Evolutionary conservation across 1,284 basidiomycete genomes (phyloP).

Genomic region (Puccinia hordei): DNA sequence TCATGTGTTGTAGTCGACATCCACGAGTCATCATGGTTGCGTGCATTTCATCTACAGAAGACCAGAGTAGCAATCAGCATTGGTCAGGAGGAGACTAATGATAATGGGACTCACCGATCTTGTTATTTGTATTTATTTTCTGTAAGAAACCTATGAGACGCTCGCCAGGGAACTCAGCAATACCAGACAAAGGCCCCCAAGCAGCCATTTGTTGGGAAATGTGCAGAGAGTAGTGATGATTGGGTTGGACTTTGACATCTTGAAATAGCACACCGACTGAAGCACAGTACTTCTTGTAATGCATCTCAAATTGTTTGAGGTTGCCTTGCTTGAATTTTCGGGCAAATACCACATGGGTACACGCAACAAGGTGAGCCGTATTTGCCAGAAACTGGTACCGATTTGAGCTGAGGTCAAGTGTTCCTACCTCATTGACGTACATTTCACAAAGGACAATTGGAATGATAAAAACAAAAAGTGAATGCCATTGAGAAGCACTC

Average conservation of each 20-base stretch:
- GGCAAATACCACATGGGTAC: no score
- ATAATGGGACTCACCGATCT: constrained; percentile 26
- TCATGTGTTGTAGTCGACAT: background rate
- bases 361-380: background rate
- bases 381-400: constrained; percentile 19
- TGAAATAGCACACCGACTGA: background rate
- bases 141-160: no score
- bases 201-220: no score
- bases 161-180: no score
- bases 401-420: constrained; percentile 1
- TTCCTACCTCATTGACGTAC: constrained; percentile 8
- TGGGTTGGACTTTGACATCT: constrained; percentile 28
- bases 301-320: constrained; percentile 5
- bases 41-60: no score
- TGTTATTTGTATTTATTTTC: no score
- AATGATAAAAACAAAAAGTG: constrained; percentile 37
- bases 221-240: no score
- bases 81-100: background rate
- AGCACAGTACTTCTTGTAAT: constrained; percentile 37
- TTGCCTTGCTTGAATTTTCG: background rate
- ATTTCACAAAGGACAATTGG: constrained; percentile 32
- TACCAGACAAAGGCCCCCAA: no score
- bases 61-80: background rate
- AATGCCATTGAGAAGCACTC: no score
- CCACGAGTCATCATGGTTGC: constrained; percentile 21